Conservation (phyloP, 306 rosid genomes). For the Canavalia gladiata region DNA sequence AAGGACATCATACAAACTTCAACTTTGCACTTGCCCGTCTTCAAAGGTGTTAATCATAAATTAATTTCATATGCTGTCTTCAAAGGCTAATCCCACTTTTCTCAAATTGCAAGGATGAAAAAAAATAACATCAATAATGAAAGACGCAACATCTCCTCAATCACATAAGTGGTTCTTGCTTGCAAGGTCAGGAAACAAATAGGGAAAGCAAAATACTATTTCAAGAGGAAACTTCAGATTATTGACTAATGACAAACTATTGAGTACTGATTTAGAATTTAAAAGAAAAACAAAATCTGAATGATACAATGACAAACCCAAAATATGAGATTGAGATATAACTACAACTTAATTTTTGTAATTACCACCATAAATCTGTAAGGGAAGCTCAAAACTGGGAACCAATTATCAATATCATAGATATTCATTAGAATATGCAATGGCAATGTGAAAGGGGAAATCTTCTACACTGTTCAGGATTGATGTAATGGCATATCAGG, state of each 20-base stretch:
- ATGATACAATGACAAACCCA: slow-evolving; percentile 4
- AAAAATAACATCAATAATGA: background rate
- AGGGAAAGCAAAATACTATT: background rate
- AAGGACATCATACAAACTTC: background rate
- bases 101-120: background rate
- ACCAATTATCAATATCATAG: slow-evolving; percentile 26
- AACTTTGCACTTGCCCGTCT: background rate
- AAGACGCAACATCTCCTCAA: background rate
- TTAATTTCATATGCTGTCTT: background rate
- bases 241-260: slow-evolving; percentile 3
- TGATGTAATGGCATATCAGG: slow-evolving; percentile 43
- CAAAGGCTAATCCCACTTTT: background rate
- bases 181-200: slow-evolving; percentile 19
- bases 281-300: slow-evolving; percentile 14
- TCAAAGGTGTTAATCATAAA: background rate
- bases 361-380: slow-evolving; percentile 33
- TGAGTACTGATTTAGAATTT: background rate
- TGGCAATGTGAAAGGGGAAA: slow-evolving; percentile 23
- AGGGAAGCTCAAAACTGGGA: slow-evolving; percentile 42
- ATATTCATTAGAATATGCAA: slow-evolving; percentile 32
- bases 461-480: slow-evolving; percentile 36
- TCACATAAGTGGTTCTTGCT: slow-evolving; percentile 8
- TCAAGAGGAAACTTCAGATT: background rate
- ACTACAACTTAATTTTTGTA: slow-evolving; percentile 1
- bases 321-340: slow-evolving; percentile 11